phyloP scores from a whole-genome alignment of 1,139 yeast species.

The Fermentozyma sake region DNA sequence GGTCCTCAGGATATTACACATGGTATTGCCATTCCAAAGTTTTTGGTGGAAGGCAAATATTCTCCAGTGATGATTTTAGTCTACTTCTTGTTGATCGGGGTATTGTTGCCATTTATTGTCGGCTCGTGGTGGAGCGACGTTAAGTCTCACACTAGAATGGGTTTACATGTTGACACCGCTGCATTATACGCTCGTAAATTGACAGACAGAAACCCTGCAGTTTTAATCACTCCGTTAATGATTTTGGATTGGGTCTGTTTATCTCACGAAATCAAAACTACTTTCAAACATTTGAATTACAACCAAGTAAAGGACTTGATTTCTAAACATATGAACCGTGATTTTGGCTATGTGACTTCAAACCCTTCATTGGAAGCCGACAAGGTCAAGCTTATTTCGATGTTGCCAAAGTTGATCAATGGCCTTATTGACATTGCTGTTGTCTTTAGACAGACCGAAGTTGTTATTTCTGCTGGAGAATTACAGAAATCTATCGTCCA shows the following conservation, averaged over 20 bases:
- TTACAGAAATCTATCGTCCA: conserved; percentile 72
- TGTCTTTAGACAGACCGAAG: conserved; percentile 68
- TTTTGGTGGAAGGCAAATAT: conserved; percentile 79
- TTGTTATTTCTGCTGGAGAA: conserved; percentile 58
- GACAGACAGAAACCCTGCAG: conserved; percentile 74
- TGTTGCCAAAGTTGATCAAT: conserved; percentile 60
- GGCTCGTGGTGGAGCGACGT: conserved; percentile 89
- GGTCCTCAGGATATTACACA: conserved; percentile 95
- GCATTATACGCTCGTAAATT: conserved; percentile 59
- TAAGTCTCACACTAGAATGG: conserved; percentile 75
- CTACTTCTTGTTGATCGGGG: conserved; percentile 72
- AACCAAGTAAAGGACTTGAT: conserved; percentile 50
- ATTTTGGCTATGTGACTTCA: conserved; percentile 19
- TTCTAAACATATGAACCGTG: conserved; percentile 54
- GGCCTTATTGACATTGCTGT: conserved; percentile 81
- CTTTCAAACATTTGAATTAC: conserved; percentile 35
- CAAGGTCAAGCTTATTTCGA: conserved; percentile 55
- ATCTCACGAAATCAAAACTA: conserved; percentile 56
- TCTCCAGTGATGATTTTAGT: conserved; percentile 60
- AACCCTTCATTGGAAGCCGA: conserved; percentile 29
- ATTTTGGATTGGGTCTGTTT: conserved; percentile 60
- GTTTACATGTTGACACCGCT: conserved; percentile 81
- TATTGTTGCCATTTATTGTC: conserved; percentile 73
- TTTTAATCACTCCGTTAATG: conserved; percentile 55
- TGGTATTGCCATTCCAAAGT: conserved; percentile 94